Percentiles rank a stretch among this genome's conserved stretches.
phyloP scores from a whole-genome alignment of 768 basidiomycete genomes.

The Naematelia aurantialba region DNA sequence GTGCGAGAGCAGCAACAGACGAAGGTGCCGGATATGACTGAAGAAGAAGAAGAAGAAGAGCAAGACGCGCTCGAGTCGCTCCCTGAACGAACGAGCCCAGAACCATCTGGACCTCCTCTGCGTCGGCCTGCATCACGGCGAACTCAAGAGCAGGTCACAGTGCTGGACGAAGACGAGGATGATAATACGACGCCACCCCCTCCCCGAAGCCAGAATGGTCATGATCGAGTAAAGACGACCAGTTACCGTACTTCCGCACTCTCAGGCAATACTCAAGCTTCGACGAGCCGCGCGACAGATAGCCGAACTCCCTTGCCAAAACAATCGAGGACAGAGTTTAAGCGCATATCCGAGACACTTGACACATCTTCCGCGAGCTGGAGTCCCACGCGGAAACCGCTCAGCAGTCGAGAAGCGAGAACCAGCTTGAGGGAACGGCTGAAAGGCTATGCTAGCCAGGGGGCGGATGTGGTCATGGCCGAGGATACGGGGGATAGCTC shows the following conservation, averaged over 20 bases:
- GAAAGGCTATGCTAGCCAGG: constrained; percentile 58
- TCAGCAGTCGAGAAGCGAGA: constrained; percentile 30
- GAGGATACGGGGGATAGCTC: constrained; percentile 4
- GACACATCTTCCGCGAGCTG: constrained; percentile 59
- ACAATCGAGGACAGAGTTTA: background rate
- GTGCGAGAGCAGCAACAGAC: background rate
- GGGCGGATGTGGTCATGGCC: constrained; percentile 42
- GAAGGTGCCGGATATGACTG: background rate
- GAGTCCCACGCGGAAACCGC: constrained; percentile 35
- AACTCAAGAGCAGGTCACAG: background rate
- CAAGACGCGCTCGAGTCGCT: background rate
- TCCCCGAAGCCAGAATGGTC: no score
- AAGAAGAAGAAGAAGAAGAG: constrained; percentile 1
- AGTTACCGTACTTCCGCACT: background rate
- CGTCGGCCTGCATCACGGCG: constrained; percentile 1
- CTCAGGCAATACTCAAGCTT: background rate
- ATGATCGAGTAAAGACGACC: background rate
- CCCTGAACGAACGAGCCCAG: background rate
- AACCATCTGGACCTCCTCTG: background rate
- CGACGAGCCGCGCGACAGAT: background rate
- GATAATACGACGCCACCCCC: background rate
- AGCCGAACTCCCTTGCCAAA: background rate
- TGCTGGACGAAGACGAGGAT: constrained; percentile 4
- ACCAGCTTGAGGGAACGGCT: constrained; percentile 55
- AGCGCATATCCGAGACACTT: constrained; percentile 54